Evolutionary conservation across 148 eudicot genomes (phyloP).

Genomic region (Silene conica): DNA sequence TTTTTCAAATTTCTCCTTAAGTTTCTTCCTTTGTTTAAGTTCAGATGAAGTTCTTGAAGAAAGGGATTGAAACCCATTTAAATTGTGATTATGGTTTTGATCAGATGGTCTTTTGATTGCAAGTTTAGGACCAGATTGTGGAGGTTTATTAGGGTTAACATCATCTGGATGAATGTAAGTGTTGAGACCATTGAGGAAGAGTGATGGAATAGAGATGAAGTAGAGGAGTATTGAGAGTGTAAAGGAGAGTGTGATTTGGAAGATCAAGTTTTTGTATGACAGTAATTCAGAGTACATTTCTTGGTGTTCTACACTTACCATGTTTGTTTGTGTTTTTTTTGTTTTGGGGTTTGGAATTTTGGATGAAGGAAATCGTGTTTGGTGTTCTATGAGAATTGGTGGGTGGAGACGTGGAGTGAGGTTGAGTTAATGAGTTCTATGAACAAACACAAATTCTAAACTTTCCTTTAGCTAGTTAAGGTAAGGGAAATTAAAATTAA

Average conservation of each 20-base stretch:
- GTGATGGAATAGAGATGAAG: slow-evolving; percentile 48
- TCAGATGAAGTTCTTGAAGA: slow-evolving; percentile 44
- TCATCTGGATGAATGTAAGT: slow-evolving; percentile 99
- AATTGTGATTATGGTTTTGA: slow-evolving; percentile 16
- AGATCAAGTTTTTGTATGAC: slow-evolving; percentile 43
- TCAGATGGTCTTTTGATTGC: slow-evolving; percentile 78
- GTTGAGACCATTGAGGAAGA: slow-evolving; percentile 70
- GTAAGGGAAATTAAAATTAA: too few species aligned
- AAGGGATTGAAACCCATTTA: slow-evolving; percentile 41
- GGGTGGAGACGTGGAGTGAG: too few species aligned
- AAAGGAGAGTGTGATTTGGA: slow-evolving; percentile 52
- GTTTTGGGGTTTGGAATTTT: background rate
- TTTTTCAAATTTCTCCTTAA: slow-evolving; percentile 34
- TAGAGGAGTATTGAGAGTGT: slow-evolving; percentile 49
- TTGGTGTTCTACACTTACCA: background rate
- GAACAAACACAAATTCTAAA: too few species aligned
- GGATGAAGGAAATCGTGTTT: background rate
- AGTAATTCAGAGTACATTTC: slow-evolving; percentile 27
- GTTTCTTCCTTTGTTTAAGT: slow-evolving; percentile 59
- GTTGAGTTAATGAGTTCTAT: background rate
- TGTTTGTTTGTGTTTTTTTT: background rate
- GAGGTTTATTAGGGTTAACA: slow-evolving; percentile 46
- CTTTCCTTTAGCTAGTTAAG: too few species aligned
- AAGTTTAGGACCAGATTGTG: slow-evolving; percentile 42
- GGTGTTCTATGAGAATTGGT: background rate